Percentiles rank a stretch among this genome's conserved stretches.
phyloP scores from a whole-genome alignment of 73 alveolate genomes.

The Effrenium voratum region DNA sequence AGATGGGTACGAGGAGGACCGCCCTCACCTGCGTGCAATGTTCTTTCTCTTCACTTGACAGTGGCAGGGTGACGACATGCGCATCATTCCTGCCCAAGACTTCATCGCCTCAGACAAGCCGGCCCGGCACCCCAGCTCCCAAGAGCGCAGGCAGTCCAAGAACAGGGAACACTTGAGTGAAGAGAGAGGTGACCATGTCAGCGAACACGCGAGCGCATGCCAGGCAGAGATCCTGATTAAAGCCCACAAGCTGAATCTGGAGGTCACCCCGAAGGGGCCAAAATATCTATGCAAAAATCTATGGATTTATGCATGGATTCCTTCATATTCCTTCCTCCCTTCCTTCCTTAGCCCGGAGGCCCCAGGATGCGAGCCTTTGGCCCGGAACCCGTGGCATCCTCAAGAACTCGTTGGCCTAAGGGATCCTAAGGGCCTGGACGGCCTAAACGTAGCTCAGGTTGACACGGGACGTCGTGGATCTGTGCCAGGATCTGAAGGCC shows the following conservation, averaged over 20 bases:
- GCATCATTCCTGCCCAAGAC: constrained; percentile 96
- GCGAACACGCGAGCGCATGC: neutral
- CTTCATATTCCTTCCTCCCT: neutral
- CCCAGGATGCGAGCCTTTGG: constrained; percentile 69
- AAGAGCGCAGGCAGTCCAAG: neutral
- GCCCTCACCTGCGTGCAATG: neutral
- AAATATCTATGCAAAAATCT: too few species aligned
- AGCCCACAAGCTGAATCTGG: constrained; percentile 63
- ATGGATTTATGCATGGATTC: too few species aligned
- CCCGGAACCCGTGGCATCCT: constrained; percentile 7
- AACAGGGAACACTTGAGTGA: neutral
- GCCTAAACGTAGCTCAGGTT: neutral
- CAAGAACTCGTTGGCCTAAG: neutral
- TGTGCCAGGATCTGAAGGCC: constrained; percentile 96
- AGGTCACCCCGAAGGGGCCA: neutral
- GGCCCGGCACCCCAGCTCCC: neutral
- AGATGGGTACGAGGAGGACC: constrained; percentile 62
- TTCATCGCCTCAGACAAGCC: constrained; percentile 96
- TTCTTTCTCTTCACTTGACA: neutral
- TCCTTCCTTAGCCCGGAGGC: neutral
- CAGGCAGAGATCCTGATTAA: constrained; percentile 95
- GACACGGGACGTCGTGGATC: constrained; percentile 94
- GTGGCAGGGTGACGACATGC: constrained; percentile 95
- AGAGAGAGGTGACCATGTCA: neutral
- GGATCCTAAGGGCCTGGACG: neutral